Base-by-base conservation (phyloP, 176 grass and related monocot genomes). In the Eragrostis nindensis region DNA sequence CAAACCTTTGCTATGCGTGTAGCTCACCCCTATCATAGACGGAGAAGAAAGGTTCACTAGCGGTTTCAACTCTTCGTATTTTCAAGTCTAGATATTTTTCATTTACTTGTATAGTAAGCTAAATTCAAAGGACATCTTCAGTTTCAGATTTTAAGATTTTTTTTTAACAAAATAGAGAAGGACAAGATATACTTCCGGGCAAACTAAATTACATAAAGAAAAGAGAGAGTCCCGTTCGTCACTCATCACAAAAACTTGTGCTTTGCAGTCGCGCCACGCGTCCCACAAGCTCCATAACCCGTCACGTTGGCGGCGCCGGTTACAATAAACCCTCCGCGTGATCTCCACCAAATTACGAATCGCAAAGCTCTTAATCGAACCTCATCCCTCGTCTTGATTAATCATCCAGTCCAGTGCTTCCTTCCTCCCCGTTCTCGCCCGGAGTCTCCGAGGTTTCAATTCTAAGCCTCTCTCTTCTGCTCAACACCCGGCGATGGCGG, bases 371-470 rank as follows among this genome's bases (percentile, higher is more conserved):
- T 47, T 57, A 57, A 57, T 3, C 55, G 21, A 26, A 44, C 14
- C 24, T 27, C 57, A 24, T 12, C 4, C 26, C 24, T 62, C 26
- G 26, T 16, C 4, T 62, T 5, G 26, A 3, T 12, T 7, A 15
- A 11, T 17, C 26, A 70, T 25, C 42, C 44, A 13, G 13, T 62
- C 42, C n/a, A 62, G 26, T 38, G 48, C 47, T n/a, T n/a, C n/a
- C n/a, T 40, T 27, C 72, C 38, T 0, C 4, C 32, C 15, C 40
- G 1, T 61, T 3, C 38, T 24, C 6, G 64, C 12, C 40, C 76
- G 30, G 26, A 50, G 59, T 47, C 27, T 40, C 60, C 68, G 21
- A 73, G 47, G 38, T n/a, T 74, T 76, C 72, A 14, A n/a, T n/a
- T n/a, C n/a, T n/a, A n/a, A 71, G 71, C 6, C 59, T 21, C 29